phyloP scores from a whole-genome alignment of 495 filamentous ascomycete genomes.

The Lichina pygmaea region DNA sequence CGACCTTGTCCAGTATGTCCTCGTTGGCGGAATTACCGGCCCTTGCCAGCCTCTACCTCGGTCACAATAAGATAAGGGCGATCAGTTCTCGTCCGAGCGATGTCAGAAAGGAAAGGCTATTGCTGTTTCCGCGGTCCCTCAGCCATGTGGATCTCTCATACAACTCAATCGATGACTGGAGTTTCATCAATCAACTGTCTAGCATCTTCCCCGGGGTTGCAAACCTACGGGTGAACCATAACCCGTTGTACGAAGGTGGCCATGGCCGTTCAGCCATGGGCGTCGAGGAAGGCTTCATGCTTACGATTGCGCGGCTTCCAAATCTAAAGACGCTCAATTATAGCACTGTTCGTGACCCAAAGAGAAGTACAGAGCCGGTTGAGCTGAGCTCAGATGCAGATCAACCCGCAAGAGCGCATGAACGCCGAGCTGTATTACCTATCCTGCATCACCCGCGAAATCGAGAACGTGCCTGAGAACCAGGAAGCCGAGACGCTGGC shows the following conservation, averaged over 20 bases:
- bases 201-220: constrained; percentile 39
- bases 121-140: constrained; percentile 10
- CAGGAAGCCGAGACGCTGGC: constrained; percentile 24
- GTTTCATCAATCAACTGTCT: constrained; percentile 37
- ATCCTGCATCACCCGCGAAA: constrained; percentile 44
- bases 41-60: constrained; percentile 24
- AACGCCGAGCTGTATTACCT: constrained; percentile 90
- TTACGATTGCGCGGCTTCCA: constrained; percentile 53
- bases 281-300: constrained; percentile 59
- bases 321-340: constrained; percentile 49
- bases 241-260: constrained; percentile 40
- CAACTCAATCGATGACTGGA: constrained; percentile 46
- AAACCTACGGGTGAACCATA: constrained; percentile 52
- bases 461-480: constrained; percentile 29
- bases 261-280: constrained; percentile 16
- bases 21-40: constrained; percentile 19
- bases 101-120: background rate
- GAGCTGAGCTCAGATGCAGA: constrained; percentile 6
- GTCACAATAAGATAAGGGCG: constrained; percentile 17
- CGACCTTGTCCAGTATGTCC: constrained; percentile 25
- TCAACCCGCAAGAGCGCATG: constrained; percentile 41
- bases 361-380: background rate
- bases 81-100: constrained; percentile 2
- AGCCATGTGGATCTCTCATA: constrained; percentile 54
- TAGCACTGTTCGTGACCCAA: constrained; percentile 14